Conservation (phyloP, 2,329 filamentous ascomycete species). For the Tolypocladium nubicola region DNA sequence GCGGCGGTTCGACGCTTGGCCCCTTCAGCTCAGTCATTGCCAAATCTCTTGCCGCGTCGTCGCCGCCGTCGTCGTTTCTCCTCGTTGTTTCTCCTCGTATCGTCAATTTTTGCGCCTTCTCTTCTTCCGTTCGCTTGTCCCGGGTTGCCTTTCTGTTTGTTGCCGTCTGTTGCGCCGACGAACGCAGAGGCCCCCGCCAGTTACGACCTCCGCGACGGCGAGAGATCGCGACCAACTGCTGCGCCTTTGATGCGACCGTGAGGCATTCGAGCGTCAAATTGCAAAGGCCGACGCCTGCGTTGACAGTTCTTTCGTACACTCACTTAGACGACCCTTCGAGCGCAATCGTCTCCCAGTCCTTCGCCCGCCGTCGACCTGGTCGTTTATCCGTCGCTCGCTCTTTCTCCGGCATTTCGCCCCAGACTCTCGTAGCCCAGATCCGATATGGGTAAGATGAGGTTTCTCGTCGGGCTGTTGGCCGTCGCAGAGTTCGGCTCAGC, state of each 20-base stretch:
- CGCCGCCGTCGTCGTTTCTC: background rate
- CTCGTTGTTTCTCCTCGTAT: background rate
- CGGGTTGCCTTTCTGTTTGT: background rate
- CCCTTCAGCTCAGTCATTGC: background rate
- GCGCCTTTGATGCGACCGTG: background rate
- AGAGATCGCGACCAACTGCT: background rate
- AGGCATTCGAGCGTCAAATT: background rate
- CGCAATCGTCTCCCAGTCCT: background rate
- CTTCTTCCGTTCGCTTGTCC: background rate
- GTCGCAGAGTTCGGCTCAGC: slow-evolving; percentile 14
- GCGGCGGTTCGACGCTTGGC: background rate
- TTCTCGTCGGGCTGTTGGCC: slow-evolving; percentile 6
- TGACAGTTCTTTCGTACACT: background rate
- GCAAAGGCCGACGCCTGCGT: background rate
- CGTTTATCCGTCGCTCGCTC: background rate
- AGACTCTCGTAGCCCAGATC: background rate
- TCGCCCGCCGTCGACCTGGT: background rate
- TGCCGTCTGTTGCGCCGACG: background rate
- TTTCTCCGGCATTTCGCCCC: background rate
- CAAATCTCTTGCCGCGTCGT: background rate
- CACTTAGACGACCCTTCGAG: background rate
- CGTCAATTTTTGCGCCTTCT: background rate
- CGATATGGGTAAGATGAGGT: background rate
- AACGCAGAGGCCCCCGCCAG: background rate
- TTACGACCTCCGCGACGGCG: background rate